A percentile compares a stretch with the other conserved stretches of the same genome.
Conservation (phyloP, 176 grass and related monocot genomes). For the Carex parvula region DNA sequence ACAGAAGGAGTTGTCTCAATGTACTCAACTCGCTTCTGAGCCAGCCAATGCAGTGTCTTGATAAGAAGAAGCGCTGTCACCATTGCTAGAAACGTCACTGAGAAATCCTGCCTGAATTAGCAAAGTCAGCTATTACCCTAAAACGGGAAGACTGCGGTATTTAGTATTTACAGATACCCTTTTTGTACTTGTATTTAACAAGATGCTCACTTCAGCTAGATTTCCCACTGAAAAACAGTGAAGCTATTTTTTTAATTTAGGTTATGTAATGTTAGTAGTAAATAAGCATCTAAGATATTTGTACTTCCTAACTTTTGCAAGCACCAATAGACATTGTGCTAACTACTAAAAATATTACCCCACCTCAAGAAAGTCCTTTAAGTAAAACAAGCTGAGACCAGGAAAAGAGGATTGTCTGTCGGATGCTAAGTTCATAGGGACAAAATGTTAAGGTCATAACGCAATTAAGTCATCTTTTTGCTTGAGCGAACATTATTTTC, state of each 20-base stretch:
- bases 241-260: not conserved
- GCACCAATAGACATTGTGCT: not conserved
- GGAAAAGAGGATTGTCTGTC: not conserved
- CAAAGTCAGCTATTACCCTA: constrained; percentile 12
- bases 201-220: not conserved
- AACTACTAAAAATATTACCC: not conserved
- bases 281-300: not conserved
- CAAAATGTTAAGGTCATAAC: not conserved
- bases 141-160: not conserved
- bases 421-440: not conserved
- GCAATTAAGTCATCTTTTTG: not conserved
- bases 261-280: not conserved
- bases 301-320: not conserved
- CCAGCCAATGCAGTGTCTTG: constrained; percentile 83
- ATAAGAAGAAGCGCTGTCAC: constrained; percentile 68
- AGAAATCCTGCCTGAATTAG: constrained; percentile 95
- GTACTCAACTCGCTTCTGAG: constrained; percentile 87
- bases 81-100: constrained; percentile 78
- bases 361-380: not conserved
- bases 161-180: not conserved
- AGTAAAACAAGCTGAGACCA: not conserved
- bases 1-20: constrained; percentile 91
- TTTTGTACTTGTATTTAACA: not conserved
- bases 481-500: not conserved
- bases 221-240: not conserved